Base-by-base conservation (phyloP, 192 early-diverging fungal species). In the Coemansia biformis region DNA sequence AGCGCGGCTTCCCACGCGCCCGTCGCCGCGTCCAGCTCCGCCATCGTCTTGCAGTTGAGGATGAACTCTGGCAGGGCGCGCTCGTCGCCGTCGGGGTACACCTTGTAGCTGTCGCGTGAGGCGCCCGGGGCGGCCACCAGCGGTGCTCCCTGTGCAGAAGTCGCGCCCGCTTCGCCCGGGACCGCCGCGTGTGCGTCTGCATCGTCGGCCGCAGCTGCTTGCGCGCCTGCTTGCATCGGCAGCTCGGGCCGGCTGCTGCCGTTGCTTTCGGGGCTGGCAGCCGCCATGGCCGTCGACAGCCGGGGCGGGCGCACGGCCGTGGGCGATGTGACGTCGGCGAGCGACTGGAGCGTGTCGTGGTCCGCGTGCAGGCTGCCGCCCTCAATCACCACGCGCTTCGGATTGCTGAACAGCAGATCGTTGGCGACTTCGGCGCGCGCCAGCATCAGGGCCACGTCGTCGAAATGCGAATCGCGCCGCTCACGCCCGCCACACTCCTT, bases 21-120 rank as follows among this genome's bases (percentile, higher is more conserved):
- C 10, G 69, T 65, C 15, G 46, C 45, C 15, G 30, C 49, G 37
- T 75, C 71, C 37, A 75, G 55, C 48, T 67, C 52, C 0, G 44
- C 56, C 55, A 67, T 57, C 0, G 59, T 67, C 38, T 44, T 10
- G 51, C 64, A 49, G 21, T 18, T 9, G 15, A 63, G 36, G 29
- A 75, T 67, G 15, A 63, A 75, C 6, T 38, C 60, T 0, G 71
- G 71, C 43, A 75, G 48, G 21, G 58, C 70, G 8, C 70, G 58
- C 46, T 74, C 70, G 35, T 74, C 70, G 58, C 59, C 64, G 21
- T 57, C 50, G 2, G 70, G 63, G 38, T 72, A 72, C 47, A 45
- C 55, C 12, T 46, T 43, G 36, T 59, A 63, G 40, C 48, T 47
- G 37, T 54, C 44, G 9, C 55, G 23, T 18, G 14, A 19, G 28